Evolutionary conservation across 1,284 basidiomycete species (phyloP).

Genomic region (Lentinula novae-zelandiae): DNA sequence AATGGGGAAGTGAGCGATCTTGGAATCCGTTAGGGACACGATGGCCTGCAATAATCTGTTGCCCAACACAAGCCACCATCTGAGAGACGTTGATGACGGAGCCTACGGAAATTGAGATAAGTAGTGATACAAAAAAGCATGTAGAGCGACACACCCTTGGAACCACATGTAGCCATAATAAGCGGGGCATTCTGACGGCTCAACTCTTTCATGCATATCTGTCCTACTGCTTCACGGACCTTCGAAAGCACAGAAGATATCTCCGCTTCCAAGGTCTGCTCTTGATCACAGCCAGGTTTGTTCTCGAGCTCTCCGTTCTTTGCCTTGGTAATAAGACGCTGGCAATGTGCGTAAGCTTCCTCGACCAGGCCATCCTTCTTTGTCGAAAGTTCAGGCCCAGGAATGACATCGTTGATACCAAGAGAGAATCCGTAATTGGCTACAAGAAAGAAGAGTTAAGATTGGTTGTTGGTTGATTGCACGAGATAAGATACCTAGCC

Average conservation of each 20-base stretch:
- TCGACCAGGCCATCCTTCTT: slow-evolving; percentile 90
- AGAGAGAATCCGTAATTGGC: slow-evolving; percentile 98
- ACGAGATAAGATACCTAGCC: slow-evolving; percentile 59
- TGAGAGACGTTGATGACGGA: slow-evolving; percentile 99
- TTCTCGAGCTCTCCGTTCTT: slow-evolving; percentile 94
- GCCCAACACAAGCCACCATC: slow-evolving; percentile 99
- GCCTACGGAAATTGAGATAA: slow-evolving; percentile 43
- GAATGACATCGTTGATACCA: slow-evolving; percentile 98
- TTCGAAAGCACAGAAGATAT: slow-evolving; percentile 93
- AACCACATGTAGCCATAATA: slow-evolving; percentile 99
- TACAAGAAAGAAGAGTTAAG: slow-evolving; percentile 25
- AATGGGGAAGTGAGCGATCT: slow-evolving; percentile 97
- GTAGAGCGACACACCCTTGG: slow-evolving; percentile 70
- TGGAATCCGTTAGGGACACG: slow-evolving; percentile 99
- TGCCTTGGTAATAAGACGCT: slow-evolving; percentile 84
- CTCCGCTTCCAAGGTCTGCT: slow-evolving; percentile 93
- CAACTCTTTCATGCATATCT: slow-evolving; percentile 97
- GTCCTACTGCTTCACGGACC: slow-evolving; percentile 94
- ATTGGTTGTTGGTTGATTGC: not conserved
- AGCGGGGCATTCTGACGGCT: slow-evolving; percentile 95
- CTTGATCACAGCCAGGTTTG: slow-evolving; percentile 94
- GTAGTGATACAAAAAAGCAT: not conserved
- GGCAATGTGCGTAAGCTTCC: slow-evolving; percentile 86
- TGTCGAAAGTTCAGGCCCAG: slow-evolving; percentile 76
- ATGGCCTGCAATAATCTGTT: slow-evolving; percentile 97